phyloP scores from a whole-genome alignment of 2,329 filamentous ascomycete genomes.

The Monosporascus cannonballus region DNA sequence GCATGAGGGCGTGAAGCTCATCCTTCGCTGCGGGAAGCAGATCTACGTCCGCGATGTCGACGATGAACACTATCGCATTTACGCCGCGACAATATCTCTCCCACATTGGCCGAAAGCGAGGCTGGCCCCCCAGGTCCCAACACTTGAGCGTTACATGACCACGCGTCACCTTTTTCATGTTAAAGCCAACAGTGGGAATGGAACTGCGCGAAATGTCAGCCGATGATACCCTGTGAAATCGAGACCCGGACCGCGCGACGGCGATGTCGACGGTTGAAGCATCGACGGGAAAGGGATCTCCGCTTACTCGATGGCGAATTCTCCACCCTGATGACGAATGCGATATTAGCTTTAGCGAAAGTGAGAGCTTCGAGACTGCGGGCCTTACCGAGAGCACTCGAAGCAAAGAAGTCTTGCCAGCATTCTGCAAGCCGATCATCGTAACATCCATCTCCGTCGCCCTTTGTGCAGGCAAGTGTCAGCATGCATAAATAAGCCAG shows the following conservation, averaged over 20 bases:
- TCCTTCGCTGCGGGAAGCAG: slow-evolving; percentile 81
- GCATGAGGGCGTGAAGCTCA: slow-evolving; percentile 84
- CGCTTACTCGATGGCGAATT: slow-evolving; percentile 97
- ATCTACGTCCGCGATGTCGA: slow-evolving; percentile 84
- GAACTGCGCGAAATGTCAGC: slow-evolving; percentile 59
- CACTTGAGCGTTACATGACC: slow-evolving; percentile 98
- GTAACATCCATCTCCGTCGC: slow-evolving; percentile 99
- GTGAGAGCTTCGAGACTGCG: slow-evolving; percentile 7
- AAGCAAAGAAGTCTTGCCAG: slow-evolving; percentile 92
- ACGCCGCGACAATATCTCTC: slow-evolving; percentile 97
- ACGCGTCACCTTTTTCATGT: slow-evolving; percentile 97
- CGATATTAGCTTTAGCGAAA: slow-evolving; percentile 10
- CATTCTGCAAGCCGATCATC: slow-evolving; percentile 97
- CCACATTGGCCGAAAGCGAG: slow-evolving; percentile 98
- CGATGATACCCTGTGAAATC: slow-evolving; percentile 7
- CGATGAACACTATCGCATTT: slow-evolving; percentile 97
- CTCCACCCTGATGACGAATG: slow-evolving; percentile 65
- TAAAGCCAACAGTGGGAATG: slow-evolving; percentile 97
- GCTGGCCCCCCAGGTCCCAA: slow-evolving; percentile 97
- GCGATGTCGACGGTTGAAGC: slow-evolving; percentile 2
- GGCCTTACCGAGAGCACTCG: slow-evolving; percentile 84
- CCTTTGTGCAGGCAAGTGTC: slow-evolving; percentile 46
- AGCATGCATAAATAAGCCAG: slow-evolving; percentile 8
- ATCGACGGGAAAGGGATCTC: slow-evolving; percentile 7
- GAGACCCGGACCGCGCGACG: slow-evolving; percentile 16